Base-by-base conservation (phyloP, 352 stramenopile species). In the Globisporangium nagaii region DNA sequence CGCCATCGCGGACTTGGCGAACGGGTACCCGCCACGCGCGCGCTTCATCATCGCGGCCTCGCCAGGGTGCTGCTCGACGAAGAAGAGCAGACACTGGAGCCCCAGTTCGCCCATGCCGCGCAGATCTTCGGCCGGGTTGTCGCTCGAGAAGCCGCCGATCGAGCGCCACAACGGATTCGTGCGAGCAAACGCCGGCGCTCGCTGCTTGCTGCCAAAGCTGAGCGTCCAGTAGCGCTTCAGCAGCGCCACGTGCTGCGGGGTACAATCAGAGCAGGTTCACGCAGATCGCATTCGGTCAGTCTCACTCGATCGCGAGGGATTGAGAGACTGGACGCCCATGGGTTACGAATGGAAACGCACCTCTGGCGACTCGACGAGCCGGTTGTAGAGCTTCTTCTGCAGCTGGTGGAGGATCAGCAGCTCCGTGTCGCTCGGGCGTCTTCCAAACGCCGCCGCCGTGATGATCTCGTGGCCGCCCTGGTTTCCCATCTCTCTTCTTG, bases 31-130 rank as follows among this genome's bases (percentile, higher is more conserved):
- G 10, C 71, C 65, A 3, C 75, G 68, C 9, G 62, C 60, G 9
- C 76, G 73, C 56, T 73, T 78, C 73, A 90, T 85, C 73, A 90
- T 85, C 35, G 58, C 63, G 27, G 70, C 58, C 66, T 90, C 79
- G 17, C 65, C 77, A 9, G 66, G 65, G 34, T 80, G 80, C 22
- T 61, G 76, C 49, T 87, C 76, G 1, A 75, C 62, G 46, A 90
- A 90, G 62, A 73, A 86, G n/a, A 90, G 66, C 22, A 89, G 64
- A 19, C 71, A 85, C 50, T 70, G 70, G 22, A 89, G 68, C 7
- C 79, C 75, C 3, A 89, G 45, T 43, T 89, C 73, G 22, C 75
- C 79, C 59, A 71, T 82, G 0, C 61, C 66, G 28, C 75, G 73
- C 41, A 90, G 50, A 49, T 90, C 76, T 12, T 69, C 66, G 17